Conservation (phyloP, 2,329 filamentous ascomycete species). For the Curvularia verruculosa region DNA sequence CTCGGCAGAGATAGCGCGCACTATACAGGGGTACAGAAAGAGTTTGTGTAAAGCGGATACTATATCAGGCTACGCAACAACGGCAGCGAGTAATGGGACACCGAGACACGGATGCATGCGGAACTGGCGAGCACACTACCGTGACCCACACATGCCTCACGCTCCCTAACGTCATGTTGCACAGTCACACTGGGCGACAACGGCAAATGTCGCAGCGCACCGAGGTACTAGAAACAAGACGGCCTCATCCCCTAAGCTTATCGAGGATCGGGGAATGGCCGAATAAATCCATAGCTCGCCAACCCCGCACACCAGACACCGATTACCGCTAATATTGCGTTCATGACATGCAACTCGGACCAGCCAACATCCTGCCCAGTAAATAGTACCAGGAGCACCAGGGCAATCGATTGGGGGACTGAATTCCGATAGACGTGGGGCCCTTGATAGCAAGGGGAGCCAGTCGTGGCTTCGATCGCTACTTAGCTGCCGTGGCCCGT, state of each 20-base stretch:
- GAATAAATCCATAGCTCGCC: not conserved
- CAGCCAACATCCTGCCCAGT: not conserved
- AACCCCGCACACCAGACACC: slow-evolving; percentile 4
- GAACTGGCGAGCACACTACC: not conserved
- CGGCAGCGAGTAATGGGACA: not conserved
- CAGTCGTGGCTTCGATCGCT: not conserved
- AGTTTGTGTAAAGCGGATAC: not conserved
- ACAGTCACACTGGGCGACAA: not conserved
- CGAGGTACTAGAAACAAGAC: slow-evolving; percentile 2
- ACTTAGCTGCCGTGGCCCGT: slow-evolving; percentile 2
- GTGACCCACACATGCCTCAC: not conserved
- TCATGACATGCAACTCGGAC: not conserved
- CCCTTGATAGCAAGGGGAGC: slow-evolving; percentile 4
- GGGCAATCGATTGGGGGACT: not conserved
- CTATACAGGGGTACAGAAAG: not conserved
- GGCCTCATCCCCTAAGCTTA: not conserved
- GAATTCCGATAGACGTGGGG: not conserved
- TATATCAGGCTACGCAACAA: not conserved
- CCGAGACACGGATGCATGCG: not conserved
- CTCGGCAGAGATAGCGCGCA: not conserved
- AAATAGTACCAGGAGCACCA: not conserved
- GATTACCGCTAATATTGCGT: slow-evolving; percentile 7
- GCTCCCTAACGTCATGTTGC: slow-evolving; percentile 2
- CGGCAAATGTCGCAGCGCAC: not conserved
- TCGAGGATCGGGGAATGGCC: not conserved